Evolutionary conservation across 2,329 filamentous ascomycete species (phyloP), one percentile per base, ranked within the genome.

Genomic region (Cladophialophora carrionii): DNA sequence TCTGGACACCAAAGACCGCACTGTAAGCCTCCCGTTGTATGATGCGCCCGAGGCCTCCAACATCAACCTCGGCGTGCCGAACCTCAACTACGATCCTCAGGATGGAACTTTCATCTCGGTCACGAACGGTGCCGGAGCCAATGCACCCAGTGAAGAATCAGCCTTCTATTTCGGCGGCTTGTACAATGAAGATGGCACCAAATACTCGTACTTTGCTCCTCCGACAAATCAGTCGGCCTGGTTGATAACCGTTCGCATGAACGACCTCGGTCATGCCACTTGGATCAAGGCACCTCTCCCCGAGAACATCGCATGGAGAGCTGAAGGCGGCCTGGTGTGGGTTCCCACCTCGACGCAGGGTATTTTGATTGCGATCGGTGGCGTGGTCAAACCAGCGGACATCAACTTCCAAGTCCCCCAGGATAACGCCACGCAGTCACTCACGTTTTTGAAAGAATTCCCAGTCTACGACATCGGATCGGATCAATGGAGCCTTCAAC

Each of bases 101-200:
- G 88, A 70, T 70, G 90, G 20, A 84, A 87, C 31, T 20, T 62
- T 62, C 29, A 52, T 60, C 31, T 41, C 48, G 32, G 57, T 60
- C 26, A 60, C 57, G 34, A 60, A 60, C 57, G 57, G 57, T 14
- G 57, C 48, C 10, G 57, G 57, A 26, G 87, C 82, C 14, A 90
- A 80, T 51, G 86, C 85, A 0, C 88, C 88, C 0, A 90, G 88
- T 0, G 89, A 91, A 74, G 87, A 90, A 66, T 82, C 86, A 69
- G 87, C 87, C 0, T 91, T 86, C 79, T 91, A 91, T 70, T 89
- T 91, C 68, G 84, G 86, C 0, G 89, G 89, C 0, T 76, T 88
- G 73, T 83, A 78, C 17, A 81, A 85, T 0, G 74, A 78, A 0
- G 74, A 75, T 10, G 81, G 77, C 56, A 52, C 62, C n/a, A 46